Evolutionary conservation across 2,329 filamentous ascomycete species (phyloP), one percentile per base, ranked within the genome.

Genomic region (Cercospora zeae-maydis): DNA sequence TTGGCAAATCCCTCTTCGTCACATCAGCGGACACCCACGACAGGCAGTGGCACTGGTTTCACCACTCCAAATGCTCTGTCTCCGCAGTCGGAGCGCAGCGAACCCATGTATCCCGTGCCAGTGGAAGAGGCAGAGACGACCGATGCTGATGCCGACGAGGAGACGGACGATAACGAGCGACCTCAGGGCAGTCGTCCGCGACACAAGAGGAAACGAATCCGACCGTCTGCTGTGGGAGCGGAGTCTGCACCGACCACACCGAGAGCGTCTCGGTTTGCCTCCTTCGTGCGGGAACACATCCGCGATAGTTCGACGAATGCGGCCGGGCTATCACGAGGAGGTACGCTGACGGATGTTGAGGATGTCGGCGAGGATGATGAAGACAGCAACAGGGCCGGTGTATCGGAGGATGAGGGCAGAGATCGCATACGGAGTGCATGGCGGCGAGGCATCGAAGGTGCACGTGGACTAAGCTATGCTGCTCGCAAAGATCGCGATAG

Each of bases 171-270:
- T 36, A 69, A 69, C 73, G 83, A 82, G 14, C 78, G 78, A 16
- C 71, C 76, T 11, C 39, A 53, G n/a, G 79, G 80, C 58, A 71
- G 76, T 1, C 84, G 83, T 65, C 81, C 80, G 33, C 90, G 84
- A 76, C 87, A 83, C 75, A 88, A 87, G 75, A 84, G 86, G 67
- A 86, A 85, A 73, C 87, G 82, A 69, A 82, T 84, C 64, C 80
- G 86, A 68, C 84, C 74, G 81, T 83, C 78, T 76, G 82, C 76
- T 71, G 82, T 72, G 76, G 86, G 73, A 64, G 82, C 75, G 64
- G 81, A 86, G 63, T 89, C 90, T 6, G 84, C 86, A 1, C 90
- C 91, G 1, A 86, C 84, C 42, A 92, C 90, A 1, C 86, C 85
- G 4, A 83, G 81, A 70, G 77, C 78, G 1, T 82, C 84, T 8